phyloP scores from a whole-genome alignment of 2,329 filamentous ascomycete species.

The Monilinia fructigena region DNA sequence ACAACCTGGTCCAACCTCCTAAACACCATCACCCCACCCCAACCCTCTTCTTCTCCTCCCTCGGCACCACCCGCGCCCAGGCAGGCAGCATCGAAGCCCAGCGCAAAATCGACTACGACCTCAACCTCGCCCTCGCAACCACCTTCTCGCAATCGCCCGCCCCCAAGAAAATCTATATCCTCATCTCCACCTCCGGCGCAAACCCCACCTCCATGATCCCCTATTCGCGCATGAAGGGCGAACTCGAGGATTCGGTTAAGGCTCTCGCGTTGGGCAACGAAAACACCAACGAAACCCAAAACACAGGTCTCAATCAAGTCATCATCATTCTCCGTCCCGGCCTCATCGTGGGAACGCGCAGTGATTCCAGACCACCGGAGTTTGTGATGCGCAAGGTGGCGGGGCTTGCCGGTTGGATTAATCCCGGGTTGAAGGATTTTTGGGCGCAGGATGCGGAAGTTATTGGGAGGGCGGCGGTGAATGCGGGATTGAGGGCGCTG shows the following conservation, averaged over 20 bases:
- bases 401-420: slow-evolving; percentile 53
- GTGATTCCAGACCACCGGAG: slow-evolving; percentile 60
- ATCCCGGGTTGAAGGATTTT: slow-evolving; percentile 55
- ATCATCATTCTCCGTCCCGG: slow-evolving; percentile 79
- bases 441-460: slow-evolving; percentile 66
- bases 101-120: slow-evolving; percentile 83
- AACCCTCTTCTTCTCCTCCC: slow-evolving; percentile 68
- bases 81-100: slow-evolving; percentile 78
- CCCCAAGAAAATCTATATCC: slow-evolving; percentile 69
- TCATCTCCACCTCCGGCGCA: slow-evolving; percentile 44
- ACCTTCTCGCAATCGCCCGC: slow-evolving; percentile 41
- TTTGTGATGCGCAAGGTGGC: slow-evolving; percentile 56
- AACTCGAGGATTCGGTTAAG: slow-evolving; percentile 77
- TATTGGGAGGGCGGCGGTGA: slow-evolving; percentile 55
- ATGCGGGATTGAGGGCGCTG: slow-evolving; percentile 47
- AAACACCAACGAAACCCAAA: no score
- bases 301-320: slow-evolving; percentile 57
- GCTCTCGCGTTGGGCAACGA: slow-evolving; percentile 44
- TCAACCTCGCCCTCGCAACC: slow-evolving; percentile 76
- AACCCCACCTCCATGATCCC: slow-evolving; percentile 52
- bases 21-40: slow-evolving; percentile 45
- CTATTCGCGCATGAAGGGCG: slow-evolving; percentile 75
- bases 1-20: slow-evolving; percentile 66
- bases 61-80: slow-evolving; percentile 74
- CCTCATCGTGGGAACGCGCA: slow-evolving; percentile 69